Evolutionary conservation across 148 eudicot species (phyloP).

Genomic region (Euryodendron excelsum): DNA sequence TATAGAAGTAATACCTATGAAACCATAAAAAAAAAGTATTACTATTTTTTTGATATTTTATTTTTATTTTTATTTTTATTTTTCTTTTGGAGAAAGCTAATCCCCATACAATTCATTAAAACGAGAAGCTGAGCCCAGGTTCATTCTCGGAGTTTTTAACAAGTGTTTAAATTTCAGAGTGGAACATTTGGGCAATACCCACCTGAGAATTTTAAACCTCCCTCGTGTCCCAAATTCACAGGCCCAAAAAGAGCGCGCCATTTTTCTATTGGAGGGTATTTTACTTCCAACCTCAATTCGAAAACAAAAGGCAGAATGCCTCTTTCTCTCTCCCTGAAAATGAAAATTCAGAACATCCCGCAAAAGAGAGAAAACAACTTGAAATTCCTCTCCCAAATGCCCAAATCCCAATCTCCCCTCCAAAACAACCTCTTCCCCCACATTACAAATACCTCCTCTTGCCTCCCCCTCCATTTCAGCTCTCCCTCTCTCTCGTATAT

Average conservation of each 20-base stretch:
- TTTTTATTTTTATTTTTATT: too few relatives aligned
- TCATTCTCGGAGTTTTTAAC: too few relatives aligned
- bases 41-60: too few relatives aligned
- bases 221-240: not conserved
- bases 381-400: not conserved
- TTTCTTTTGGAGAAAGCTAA: too few relatives aligned
- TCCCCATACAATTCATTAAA: too few relatives aligned
- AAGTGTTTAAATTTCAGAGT: not conserved
- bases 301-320: not conserved
- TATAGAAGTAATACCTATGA: too few relatives aligned
- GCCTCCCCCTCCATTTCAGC: not conserved
- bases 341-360: not conserved
- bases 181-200: not conserved
- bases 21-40: too few relatives aligned
- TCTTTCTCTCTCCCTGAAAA: conserved; percentile 3
- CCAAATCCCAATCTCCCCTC: conserved; percentile 7
- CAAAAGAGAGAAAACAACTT: not conserved
- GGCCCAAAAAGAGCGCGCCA: not conserved
- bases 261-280: not conserved
- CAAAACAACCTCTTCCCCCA: not conserved
- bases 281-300: not conserved
- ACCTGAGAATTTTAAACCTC: not conserved
- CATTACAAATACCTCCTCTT: conserved; percentile 10
- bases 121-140: too few relatives aligned
- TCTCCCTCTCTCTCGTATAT: not conserved